These are phyloP conservation scores for Dicorynia guianensis DNA, from an alignment of 306 rosid species.

Conservation along the genomic window DNA sequence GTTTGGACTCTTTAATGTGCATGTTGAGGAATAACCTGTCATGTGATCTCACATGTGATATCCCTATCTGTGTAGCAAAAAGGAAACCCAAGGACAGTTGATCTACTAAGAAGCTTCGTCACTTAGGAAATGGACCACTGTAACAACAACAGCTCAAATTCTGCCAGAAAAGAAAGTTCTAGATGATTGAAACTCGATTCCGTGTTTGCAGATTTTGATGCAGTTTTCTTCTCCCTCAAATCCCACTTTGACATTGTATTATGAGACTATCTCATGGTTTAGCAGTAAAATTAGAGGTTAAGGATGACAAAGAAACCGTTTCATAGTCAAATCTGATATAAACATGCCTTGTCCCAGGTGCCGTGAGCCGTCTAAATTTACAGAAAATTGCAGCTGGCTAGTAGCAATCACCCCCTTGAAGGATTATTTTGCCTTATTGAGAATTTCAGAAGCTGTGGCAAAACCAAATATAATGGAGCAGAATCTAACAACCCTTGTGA, in stretches of 20 bases:
- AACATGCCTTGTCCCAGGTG: not conserved
- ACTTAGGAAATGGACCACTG: constrained; percentile 3
- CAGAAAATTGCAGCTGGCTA: not conserved
- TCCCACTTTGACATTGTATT: not conserved
- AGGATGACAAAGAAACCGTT: not conserved
- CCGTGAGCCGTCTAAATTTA: not conserved
- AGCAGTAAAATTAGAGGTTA: not conserved
- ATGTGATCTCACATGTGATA: constrained; percentile 32
- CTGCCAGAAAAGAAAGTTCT: not conserved
- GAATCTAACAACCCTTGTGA: too few species aligned
- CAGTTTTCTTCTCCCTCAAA: not conserved
- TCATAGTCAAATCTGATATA: not conserved
- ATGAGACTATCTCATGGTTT: not conserved
- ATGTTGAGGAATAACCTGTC: constrained; percentile 24
- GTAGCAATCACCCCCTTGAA: not conserved
- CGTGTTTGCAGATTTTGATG: not conserved
- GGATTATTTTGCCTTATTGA: not conserved
- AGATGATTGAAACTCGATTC: not conserved
- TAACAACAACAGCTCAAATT: not conserved
- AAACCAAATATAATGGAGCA: too few species aligned
- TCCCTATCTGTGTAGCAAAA: constrained; percentile 1
- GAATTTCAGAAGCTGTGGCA: not conserved
- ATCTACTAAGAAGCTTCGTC: constrained; percentile 4
- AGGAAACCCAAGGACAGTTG: not conserved
- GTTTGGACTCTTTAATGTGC: constrained; percentile 22